Conservation (phyloP, 495 filamentous ascomycete species). For the Barbatosphaeria neglecta region DNA sequence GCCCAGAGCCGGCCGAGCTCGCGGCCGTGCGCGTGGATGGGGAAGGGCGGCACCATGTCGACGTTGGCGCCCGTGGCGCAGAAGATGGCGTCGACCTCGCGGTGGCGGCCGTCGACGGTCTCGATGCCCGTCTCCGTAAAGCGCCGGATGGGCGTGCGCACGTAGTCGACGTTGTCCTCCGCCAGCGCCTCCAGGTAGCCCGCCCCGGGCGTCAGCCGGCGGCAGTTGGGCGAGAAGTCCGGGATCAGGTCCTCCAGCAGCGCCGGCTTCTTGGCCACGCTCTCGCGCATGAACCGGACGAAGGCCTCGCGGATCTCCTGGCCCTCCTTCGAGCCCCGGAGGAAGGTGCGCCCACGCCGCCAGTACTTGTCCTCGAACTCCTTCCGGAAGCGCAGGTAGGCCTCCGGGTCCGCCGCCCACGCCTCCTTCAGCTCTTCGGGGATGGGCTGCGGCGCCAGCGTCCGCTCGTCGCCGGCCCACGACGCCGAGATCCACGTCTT, state of each 20-base stretch:
- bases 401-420: conserved; percentile 30
- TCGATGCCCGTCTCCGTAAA: conserved; percentile 48
- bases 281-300: conserved; percentile 37
- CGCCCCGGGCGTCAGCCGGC: conserved; percentile 58
- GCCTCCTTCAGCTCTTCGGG: conserved; percentile 32
- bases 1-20: conserved; percentile 39
- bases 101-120: conserved; percentile 37
- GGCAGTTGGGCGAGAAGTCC: conserved; percentile 55
- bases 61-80: conserved; percentile 59
- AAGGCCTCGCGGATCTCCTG: conserved; percentile 34
- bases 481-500: conserved; percentile 56
- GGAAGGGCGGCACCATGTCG: conserved; percentile 47
- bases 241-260: conserved; percentile 46
- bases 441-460: conserved; percentile 36
- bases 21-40: conserved; percentile 37
- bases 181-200: conserved; percentile 61
- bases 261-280: conserved; percentile 42
- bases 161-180: conserved; percentile 50
- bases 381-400: conserved; percentile 31
- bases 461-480: conserved; percentile 29
- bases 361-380: conserved; percentile 46
- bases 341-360: conserved; percentile 42
- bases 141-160: conserved; percentile 41
- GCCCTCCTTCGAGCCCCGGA: conserved; percentile 44
- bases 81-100: conserved; percentile 47